A percentile compares a stretch with the other conserved stretches of the same genome.
These are phyloP conservation scores for Lecanoromycetidae sp. DNA, from an alignment of 2,329 filamentous ascomycete species.

Conservation along the genomic window DNA sequence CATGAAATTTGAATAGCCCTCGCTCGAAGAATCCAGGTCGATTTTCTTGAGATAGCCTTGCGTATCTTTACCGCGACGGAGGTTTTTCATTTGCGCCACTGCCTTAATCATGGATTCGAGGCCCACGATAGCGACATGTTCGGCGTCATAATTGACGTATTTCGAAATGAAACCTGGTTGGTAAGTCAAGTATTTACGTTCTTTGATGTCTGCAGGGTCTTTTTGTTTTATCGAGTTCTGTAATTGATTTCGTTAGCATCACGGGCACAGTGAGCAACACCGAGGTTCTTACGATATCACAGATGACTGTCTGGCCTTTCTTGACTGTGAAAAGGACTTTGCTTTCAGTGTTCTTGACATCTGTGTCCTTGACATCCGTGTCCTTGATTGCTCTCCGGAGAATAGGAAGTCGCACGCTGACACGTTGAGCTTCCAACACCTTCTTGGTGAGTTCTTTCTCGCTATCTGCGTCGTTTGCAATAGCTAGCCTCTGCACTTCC, in stretches of 20 bases:
- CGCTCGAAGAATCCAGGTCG: conserved; percentile 4
- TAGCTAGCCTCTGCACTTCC: conserved; percentile 4
- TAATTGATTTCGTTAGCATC: not conserved
- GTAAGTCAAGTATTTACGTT: conserved; percentile 4
- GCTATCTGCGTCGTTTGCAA: not conserved
- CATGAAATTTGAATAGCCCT: conserved; percentile 13
- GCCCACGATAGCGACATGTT: conserved; percentile 6
- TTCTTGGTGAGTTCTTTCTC: not conserved
- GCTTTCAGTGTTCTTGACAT: not conserved
- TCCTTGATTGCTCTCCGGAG: conserved; percentile 5
- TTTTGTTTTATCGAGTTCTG: too few relatives aligned
- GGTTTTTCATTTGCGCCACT: conserved; percentile 8
- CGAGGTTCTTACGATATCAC: conserved; percentile 6
- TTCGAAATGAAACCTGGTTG: not conserved
- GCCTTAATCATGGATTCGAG: conserved; percentile 13
- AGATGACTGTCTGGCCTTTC: not conserved
- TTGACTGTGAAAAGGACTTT: too few relatives aligned
- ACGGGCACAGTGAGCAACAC: not conserved
- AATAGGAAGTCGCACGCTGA: conserved; percentile 3
- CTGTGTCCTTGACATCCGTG: not conserved
- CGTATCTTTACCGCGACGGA: conserved; percentile 4
- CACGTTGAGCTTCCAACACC: conserved; percentile 11
- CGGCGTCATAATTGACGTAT: conserved; percentile 2
- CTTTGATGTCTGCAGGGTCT: too few relatives aligned
- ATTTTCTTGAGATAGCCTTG: conserved; percentile 11